Evolutionary conservation across 2,329 filamentous ascomycete genomes (phyloP).

Genomic region (Zymoseptoria passerinii): DNA sequence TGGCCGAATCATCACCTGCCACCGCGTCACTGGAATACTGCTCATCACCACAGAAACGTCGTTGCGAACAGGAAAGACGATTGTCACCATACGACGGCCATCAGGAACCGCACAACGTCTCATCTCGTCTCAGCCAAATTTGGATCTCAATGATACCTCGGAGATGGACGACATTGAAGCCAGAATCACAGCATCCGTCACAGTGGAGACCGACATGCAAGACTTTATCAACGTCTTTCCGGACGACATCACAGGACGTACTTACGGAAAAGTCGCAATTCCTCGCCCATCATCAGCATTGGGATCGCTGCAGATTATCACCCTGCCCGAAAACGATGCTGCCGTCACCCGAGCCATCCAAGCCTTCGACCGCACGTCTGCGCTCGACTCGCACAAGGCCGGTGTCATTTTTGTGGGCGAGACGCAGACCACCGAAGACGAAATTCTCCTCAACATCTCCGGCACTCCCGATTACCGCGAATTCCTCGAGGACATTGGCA

Average conservation of each 20-base stretch:
- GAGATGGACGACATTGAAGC: slow-evolving; percentile 7
- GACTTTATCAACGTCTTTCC: slow-evolving; percentile 25
- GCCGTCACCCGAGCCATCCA: slow-evolving; percentile 65
- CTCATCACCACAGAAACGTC: slow-evolving; percentile 68
- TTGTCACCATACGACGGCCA: slow-evolving; percentile 27
- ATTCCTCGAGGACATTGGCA: slow-evolving; percentile 75
- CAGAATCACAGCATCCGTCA: slow-evolving; percentile 16
- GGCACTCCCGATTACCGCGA: slow-evolving; percentile 83
- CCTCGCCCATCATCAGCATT: slow-evolving; percentile 23
- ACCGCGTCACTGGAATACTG: slow-evolving; percentile 66
- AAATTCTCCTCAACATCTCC: slow-evolving; percentile 78
- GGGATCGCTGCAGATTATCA: slow-evolving; percentile 40
- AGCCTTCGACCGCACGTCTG: slow-evolving; percentile 77
- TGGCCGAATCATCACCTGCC: slow-evolving; percentile 57
- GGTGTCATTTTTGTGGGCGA: slow-evolving; percentile 90
- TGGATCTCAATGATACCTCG: slow-evolving; percentile 1
- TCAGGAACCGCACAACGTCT: slow-evolving; percentile 23
- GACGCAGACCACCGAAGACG: slow-evolving; percentile 70
- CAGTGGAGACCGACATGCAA: slow-evolving; percentile 16
- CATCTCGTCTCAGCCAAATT: slow-evolving; percentile 11
- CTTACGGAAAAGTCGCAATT: slow-evolving; percentile 45
- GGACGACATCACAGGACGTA: slow-evolving; percentile 18
- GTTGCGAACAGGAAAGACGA: slow-evolving; percentile 29
- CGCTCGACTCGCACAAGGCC: slow-evolving; percentile 90
- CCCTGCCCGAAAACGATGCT: slow-evolving; percentile 55